Evolutionary conservation across 2,329 filamentous ascomycete genomes (phyloP).

Genomic region (Talaromyces sp.): DNA sequence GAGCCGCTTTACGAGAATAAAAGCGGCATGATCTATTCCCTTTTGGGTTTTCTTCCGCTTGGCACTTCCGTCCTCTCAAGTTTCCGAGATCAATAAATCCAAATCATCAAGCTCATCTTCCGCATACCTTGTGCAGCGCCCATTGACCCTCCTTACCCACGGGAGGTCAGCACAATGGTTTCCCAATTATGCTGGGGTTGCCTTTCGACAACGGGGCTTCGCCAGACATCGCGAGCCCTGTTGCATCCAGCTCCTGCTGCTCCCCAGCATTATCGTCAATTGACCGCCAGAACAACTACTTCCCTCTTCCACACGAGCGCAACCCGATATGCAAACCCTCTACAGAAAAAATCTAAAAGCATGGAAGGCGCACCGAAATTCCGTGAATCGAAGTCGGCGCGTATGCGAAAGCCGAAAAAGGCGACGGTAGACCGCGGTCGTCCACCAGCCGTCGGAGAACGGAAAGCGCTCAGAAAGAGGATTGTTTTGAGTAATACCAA

Average conservation of each 20-base stretch:
- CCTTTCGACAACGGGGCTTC: slow-evolving; percentile 45
- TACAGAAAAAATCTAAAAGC: slow-evolving; percentile 50
- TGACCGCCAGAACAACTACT: slow-evolving; percentile 30
- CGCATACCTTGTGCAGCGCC: slow-evolving; percentile 7
- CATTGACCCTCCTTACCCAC: slow-evolving; percentile 28
- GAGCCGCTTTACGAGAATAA: slow-evolving; percentile 28
- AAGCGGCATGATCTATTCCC: slow-evolving; percentile 22
- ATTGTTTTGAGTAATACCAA: slow-evolving; percentile 94
- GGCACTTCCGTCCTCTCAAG: slow-evolving; percentile 19
- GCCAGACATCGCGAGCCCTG: slow-evolving; percentile 38
- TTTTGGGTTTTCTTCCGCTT: slow-evolving; percentile 26
- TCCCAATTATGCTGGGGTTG: slow-evolving; percentile 59
- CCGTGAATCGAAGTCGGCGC: slow-evolving; percentile 38
- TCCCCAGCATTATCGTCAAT: slow-evolving; percentile 32
- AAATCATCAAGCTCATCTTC: slow-evolving; percentile 22
- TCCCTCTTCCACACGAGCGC: slow-evolving; percentile 49
- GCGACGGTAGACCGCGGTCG: slow-evolving; percentile 44
- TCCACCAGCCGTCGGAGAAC: slow-evolving; percentile 70
- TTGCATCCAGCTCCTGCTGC: slow-evolving; percentile 36
- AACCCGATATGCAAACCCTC: slow-evolving; percentile 33
- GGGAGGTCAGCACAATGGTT: slow-evolving; percentile 48
- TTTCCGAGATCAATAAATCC: slow-evolving; percentile 14
- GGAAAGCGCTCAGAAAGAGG: slow-evolving; percentile 80
- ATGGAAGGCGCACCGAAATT: slow-evolving; percentile 31
- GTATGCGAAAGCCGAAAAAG: slow-evolving; percentile 43